Evolutionary conservation across 1,139 yeast genomes (phyloP).

Genomic region (Entelexis sorbosivorans): DNA sequence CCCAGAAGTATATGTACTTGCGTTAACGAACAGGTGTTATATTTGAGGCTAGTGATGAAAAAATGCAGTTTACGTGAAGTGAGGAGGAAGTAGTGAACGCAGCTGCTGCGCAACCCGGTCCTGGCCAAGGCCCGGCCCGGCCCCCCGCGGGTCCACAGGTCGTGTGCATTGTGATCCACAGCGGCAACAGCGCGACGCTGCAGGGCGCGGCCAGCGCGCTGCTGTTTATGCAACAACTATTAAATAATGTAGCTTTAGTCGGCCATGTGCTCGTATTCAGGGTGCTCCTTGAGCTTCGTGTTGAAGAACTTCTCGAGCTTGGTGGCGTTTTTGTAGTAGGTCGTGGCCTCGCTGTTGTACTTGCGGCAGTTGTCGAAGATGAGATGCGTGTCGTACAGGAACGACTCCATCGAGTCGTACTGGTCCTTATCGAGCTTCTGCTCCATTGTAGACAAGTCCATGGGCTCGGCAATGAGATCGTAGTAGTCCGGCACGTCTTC

Average conservation of each 20-base stretch:
- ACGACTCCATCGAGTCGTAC: constrained; percentile 82
- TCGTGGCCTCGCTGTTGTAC: constrained; percentile 80
- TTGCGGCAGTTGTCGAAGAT: constrained; percentile 84
- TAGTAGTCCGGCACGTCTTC: constrained; percentile 96
- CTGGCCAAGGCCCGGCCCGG: too few species aligned
- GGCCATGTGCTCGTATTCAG: constrained; percentile 52
- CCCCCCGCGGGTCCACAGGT: too few species aligned
- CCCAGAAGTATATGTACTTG: neutral
- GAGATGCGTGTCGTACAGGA: constrained; percentile 74
- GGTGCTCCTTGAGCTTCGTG: constrained; percentile 68
- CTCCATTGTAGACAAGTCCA: constrained; percentile 96
- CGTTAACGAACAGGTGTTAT: too few species aligned
- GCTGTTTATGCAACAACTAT: too few species aligned
- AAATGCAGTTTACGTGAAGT: too few species aligned
- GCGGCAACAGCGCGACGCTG: too few species aligned
- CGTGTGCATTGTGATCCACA: too few species aligned
- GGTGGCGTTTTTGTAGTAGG: constrained; percentile 82
- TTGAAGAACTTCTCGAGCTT: constrained; percentile 82
- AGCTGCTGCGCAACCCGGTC: too few species aligned
- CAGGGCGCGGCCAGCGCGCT: too few species aligned
- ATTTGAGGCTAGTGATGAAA: too few species aligned
- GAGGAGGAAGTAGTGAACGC: too few species aligned
- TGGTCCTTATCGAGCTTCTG: constrained; percentile 83
- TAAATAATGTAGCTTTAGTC: constrained; percentile 27
- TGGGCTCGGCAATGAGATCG: constrained; percentile 95